Evolutionary conservation across 176 grass and related monocot genomes (phyloP).

Genomic region (Ensete glaucum): DNA sequence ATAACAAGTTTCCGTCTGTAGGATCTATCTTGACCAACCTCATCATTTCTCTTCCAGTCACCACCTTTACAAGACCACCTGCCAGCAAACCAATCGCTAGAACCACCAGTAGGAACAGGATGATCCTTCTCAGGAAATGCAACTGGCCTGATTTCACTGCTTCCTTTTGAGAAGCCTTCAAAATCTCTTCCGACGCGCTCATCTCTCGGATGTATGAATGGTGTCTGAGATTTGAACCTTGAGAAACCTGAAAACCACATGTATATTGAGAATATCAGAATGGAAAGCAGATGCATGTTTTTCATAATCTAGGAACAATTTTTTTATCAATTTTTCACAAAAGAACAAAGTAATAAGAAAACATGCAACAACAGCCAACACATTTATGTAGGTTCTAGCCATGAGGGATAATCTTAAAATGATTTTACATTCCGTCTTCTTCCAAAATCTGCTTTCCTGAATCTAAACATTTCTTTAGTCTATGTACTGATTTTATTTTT

Average conservation of each 20-base stretch:
- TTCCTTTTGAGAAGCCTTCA: constrained; percentile 25
- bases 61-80: constrained; percentile 86
- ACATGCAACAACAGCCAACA: too few species aligned
- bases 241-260: constrained; percentile 43
- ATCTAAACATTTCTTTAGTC: neutral
- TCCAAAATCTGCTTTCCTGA: neutral
- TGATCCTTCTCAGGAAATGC: constrained; percentile 27
- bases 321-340: too few species aligned
- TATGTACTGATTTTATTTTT: neutral
- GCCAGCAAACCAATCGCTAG: constrained; percentile 67
- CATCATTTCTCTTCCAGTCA: constrained; percentile 94
- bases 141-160: constrained; percentile 22
- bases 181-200: constrained; percentile 31
- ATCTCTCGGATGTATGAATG: constrained; percentile 29
- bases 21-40: constrained; percentile 52
- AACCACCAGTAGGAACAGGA: constrained; percentile 29
- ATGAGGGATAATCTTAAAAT: neutral
- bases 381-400: too few species aligned
- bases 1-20: constrained; percentile 72
- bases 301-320: too few species aligned
- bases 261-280: neutral
- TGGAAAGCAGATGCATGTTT: too few species aligned
- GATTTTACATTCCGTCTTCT: neutral
- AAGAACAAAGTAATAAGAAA: too few species aligned
- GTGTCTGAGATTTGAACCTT: constrained; percentile 35